A percentile compares a stretch with the other conserved stretches of the same genome.
Evolutionary conservation across 345 rosid species (phyloP).

Genomic region (Angophora floribunda): DNA sequence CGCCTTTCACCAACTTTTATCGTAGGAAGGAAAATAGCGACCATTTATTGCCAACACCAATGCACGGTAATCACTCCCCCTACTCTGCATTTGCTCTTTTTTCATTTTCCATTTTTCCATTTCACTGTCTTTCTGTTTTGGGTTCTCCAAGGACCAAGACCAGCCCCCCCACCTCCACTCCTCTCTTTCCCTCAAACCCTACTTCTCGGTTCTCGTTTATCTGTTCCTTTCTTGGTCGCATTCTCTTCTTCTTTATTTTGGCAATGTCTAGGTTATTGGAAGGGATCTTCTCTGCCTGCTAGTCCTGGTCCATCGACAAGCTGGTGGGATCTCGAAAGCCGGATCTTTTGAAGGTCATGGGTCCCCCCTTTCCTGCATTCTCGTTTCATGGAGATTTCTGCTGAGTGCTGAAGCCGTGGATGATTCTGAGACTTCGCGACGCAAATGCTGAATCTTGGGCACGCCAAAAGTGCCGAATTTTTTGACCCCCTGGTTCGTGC

Average conservation of each 20-base stretch:
- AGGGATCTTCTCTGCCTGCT: background rate
- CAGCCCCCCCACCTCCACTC: background rate
- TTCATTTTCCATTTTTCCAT: background rate
- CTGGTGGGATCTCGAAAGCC: background rate
- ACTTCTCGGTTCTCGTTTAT: background rate
- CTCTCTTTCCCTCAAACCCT: background rate
- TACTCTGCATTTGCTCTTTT: background rate
- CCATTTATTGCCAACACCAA: background rate
- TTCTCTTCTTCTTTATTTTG: background rate
- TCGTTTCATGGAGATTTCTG: background rate
- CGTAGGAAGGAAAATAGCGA: background rate
- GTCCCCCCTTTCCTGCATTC: background rate
- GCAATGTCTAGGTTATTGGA: background rate
- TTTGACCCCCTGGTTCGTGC: background rate
- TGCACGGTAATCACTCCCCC: background rate
- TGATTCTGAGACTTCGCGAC: background rate
- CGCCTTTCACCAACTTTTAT: background rate
- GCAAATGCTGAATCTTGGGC: background rate
- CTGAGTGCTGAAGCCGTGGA: background rate
- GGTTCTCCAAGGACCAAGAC: background rate
- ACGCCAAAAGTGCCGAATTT: background rate
- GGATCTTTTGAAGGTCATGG: background rate
- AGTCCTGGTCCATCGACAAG: background rate
- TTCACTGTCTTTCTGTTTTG: background rate
- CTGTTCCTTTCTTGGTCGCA: background rate